Evolutionary conservation across 2,329 filamentous ascomycete genomes (phyloP).

Genomic region (Aureobasidium subglaciale): DNA sequence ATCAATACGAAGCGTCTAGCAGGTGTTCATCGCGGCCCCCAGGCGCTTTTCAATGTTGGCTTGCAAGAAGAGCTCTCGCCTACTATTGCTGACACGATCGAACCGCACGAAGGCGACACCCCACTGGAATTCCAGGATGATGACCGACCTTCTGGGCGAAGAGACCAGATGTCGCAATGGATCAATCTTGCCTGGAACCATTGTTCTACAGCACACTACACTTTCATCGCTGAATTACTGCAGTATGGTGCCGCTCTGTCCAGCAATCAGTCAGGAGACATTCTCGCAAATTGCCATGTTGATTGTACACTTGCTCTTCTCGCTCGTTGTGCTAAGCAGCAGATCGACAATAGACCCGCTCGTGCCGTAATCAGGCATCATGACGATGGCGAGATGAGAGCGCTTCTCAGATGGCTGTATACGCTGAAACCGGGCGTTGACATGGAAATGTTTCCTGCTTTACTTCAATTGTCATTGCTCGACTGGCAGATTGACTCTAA

Average conservation of each 20-base stretch:
- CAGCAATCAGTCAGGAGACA: not conserved
- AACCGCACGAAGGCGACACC: not conserved
- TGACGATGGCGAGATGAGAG: not conserved
- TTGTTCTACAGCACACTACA: not conserved
- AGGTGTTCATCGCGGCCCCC: not conserved
- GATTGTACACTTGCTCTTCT: not conserved
- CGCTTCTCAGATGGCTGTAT: not conserved
- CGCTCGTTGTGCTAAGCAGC: not conserved
- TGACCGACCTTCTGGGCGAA: not conserved
- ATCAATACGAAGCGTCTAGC: not conserved
- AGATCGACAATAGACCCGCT: not conserved
- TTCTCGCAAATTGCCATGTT: not conserved
- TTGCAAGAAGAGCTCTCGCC: not conserved
- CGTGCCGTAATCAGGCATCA: not conserved
- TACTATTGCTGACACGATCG: not conserved
- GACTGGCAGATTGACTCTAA: not conserved
- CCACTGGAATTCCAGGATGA: not conserved
- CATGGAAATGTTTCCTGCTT: not conserved
- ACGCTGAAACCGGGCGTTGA: not conserved
- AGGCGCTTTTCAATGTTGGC: too few species aligned
- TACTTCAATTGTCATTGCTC: not conserved
- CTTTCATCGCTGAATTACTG: not conserved
- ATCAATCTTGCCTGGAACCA: not conserved
- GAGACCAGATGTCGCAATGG: not conserved
- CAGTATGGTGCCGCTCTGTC: not conserved